These are phyloP conservation scores for Tulasnella sp. DNA, from an alignment of 768 basidiomycete species.

Conservation along the genomic window DNA sequence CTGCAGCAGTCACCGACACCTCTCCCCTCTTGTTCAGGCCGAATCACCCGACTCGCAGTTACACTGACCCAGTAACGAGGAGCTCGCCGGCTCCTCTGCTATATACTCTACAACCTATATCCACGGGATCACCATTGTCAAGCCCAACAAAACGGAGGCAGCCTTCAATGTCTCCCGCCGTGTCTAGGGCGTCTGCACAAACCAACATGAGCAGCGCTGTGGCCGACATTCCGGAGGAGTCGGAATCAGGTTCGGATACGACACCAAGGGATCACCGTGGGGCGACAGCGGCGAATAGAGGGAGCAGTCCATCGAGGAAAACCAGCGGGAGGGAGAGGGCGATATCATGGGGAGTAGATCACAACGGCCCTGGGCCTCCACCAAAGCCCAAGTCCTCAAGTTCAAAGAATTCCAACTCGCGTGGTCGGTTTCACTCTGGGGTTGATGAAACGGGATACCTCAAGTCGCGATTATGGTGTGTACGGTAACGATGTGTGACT, in stretches of 20 bases:
- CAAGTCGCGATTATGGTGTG: conserved; percentile 73
- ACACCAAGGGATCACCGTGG: no score
- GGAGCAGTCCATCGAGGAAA: no score
- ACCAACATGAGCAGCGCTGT: not conserved
- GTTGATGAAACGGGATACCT: conserved; percentile 63
- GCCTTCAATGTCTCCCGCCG: not conserved
- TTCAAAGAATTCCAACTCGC: not conserved
- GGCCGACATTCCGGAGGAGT: not conserved
- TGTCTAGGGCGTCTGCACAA: not conserved
- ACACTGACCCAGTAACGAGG: not conserved
- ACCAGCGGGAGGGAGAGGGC: no score
- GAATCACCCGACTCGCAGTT: not conserved
- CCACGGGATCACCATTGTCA: not conserved
- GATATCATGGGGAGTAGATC: no score
- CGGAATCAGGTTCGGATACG: no score
- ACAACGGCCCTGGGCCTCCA: not conserved
- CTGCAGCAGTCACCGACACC: no score
- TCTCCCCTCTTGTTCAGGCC: no score
- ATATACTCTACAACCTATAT: not conserved
- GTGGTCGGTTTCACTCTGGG: not conserved
- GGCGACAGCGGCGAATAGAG: no score
- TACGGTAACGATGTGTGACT: conserved; percentile 6
- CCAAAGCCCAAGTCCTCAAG: not conserved
- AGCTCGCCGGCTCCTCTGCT: not conserved
- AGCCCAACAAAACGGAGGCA: not conserved